phyloP scores from a whole-genome alignment of 768 basidiomycete species.

The Harrya chromipes region DNA sequence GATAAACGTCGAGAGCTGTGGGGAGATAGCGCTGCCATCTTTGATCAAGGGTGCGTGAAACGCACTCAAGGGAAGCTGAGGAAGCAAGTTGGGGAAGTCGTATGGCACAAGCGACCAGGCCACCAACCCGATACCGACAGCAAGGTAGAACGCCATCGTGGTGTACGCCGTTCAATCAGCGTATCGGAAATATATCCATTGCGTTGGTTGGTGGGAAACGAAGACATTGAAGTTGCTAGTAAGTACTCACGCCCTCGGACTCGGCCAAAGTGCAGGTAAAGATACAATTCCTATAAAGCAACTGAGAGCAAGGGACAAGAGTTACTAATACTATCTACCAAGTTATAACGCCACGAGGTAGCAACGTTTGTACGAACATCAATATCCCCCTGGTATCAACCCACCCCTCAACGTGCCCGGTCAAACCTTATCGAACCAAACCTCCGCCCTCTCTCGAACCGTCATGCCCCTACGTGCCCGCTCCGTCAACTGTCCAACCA shows the following conservation, averaged over 20 bases:
- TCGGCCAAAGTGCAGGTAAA: too few species aligned
- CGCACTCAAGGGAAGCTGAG: neutral
- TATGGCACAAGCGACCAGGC: constrained; percentile 11
- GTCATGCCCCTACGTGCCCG: constrained; percentile 15
- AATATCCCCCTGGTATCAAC: too few species aligned
- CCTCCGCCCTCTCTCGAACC: constrained; percentile 27
- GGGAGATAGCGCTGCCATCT: constrained; percentile 10
- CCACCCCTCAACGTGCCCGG: too few species aligned
- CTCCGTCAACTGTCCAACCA: constrained; percentile 15
- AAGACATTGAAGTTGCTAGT: too few species aligned
- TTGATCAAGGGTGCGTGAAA: neutral
- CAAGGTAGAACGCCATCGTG: constrained; percentile 9
- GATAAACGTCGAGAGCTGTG: constrained; percentile 19
- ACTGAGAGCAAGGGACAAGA: too few species aligned
- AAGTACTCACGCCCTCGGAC: too few species aligned
- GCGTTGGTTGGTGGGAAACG: too few species aligned
- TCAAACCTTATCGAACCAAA: constrained; percentile 28
- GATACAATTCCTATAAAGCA: too few species aligned
- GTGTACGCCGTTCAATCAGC: neutral
- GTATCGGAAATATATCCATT: neutral
- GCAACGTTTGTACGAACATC: too few species aligned
- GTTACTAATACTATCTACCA: too few species aligned
- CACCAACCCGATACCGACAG: constrained; percentile 6
- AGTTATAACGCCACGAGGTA: too few species aligned
- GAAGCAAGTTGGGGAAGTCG: constrained; percentile 4